Evolutionary conservation across 176 grass and related monocot genomes (phyloP).

Genomic region (Zea luxurians): DNA sequence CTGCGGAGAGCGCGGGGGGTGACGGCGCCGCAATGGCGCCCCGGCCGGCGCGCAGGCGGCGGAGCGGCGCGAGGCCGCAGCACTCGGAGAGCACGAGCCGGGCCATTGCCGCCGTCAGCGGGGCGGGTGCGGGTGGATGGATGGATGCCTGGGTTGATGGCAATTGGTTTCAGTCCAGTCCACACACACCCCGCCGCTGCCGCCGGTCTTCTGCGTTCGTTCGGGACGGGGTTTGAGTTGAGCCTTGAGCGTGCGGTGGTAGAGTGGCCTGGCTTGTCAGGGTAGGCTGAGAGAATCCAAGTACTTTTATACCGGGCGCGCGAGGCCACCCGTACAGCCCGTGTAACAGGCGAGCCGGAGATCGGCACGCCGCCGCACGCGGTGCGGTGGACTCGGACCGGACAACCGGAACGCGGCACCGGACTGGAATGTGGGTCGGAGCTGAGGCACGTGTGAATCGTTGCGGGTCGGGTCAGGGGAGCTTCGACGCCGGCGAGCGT

Average conservation of each 20-base stretch:
- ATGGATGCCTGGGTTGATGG: not conserved
- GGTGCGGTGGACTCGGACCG: constrained; percentile 29
- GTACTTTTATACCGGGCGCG: constrained; percentile 27
- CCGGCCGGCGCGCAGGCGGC: constrained; percentile 39
- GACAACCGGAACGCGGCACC: too few relatives aligned
- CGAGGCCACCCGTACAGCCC: constrained; percentile 1
- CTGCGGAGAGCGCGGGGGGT: constrained; percentile 33
- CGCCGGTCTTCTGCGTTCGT: not conserved
- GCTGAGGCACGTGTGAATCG: constrained; percentile 43
- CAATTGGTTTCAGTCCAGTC: not conserved
- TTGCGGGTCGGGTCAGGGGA: not conserved
- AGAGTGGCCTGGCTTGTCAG: not conserved
- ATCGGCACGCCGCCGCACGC: not conserved
- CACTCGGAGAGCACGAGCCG: constrained; percentile 63
- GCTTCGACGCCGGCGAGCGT: not conserved
- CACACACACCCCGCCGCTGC: not conserved
- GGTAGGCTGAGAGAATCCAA: not conserved
- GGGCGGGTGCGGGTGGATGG: not conserved
- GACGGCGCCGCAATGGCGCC: constrained; percentile 49
- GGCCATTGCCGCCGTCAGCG: constrained; percentile 45
- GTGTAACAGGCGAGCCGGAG: not conserved
- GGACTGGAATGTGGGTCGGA: not conserved
- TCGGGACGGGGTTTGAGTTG: not conserved
- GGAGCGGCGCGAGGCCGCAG: constrained; percentile 62
- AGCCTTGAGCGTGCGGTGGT: not conserved